These are phyloP conservation scores for Silene latifolia DNA, from an alignment of 148 eudicot genomes.

Conservation along the genomic window DNA sequence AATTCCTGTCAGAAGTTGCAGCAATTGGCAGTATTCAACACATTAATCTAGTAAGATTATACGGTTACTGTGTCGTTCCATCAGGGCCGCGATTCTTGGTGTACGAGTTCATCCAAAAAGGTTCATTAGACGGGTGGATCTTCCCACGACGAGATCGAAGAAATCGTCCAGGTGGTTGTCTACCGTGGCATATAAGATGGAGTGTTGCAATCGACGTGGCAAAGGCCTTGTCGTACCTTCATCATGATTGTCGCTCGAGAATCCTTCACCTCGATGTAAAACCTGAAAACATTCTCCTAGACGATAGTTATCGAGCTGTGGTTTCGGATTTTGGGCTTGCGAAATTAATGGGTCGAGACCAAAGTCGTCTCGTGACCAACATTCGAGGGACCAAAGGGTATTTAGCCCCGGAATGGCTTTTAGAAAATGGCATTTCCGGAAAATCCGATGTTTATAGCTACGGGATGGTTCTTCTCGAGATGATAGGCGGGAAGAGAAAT, in stretches of 20 bases:
- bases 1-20: slow-evolving; percentile 66
- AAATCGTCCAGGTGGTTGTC: slow-evolving; percentile 38
- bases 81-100: slow-evolving; percentile 55
- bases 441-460: slow-evolving; percentile 75
- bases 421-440: slow-evolving; percentile 61
- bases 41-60: slow-evolving; percentile 55
- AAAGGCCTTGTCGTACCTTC: slow-evolving; percentile 71
- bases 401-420: slow-evolving; percentile 89
- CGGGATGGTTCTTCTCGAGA: slow-evolving; percentile 83
- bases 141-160: slow-evolving; percentile 37
- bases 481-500: slow-evolving; percentile 65
- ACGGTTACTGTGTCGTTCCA: slow-evolving; percentile 58
- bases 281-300: slow-evolving; percentile 80
- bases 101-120: slow-evolving; percentile 68
- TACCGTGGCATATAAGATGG: slow-evolving; percentile 61
- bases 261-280: slow-evolving; percentile 80
- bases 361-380: slow-evolving; percentile 58
- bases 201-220: slow-evolving; percentile 76
- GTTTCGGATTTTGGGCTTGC: slow-evolving; percentile 85
- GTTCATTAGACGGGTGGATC: slow-evolving; percentile 78
- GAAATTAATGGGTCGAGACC: slow-evolving; percentile 58
- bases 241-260: slow-evolving; percentile 72
- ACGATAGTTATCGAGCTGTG: slow-evolving; percentile 48
- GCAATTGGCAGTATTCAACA: slow-evolving; percentile 78
- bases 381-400: slow-evolving; percentile 80